Percentiles rank a stretch among this genome's conserved stretches.
phyloP scores from a whole-genome alignment of 768 basidiomycete genomes.

The Mycena floridula region DNA sequence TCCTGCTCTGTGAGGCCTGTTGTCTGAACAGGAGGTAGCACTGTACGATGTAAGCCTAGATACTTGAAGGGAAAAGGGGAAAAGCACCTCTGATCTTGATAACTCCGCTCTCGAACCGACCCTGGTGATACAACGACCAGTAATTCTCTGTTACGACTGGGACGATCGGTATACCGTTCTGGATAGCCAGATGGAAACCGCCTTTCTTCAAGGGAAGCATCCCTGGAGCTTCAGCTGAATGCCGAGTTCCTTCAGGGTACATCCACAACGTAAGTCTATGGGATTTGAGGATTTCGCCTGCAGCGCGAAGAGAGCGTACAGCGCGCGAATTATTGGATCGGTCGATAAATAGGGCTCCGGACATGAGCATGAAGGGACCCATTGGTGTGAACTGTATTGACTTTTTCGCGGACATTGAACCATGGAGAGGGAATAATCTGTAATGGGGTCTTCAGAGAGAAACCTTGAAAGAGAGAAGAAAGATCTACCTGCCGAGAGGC shows the following conservation, averaged over 20 bases:
- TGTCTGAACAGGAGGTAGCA: conserved; percentile 87
- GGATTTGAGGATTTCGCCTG: conserved; percentile 73
- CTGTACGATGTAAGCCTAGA: conserved; percentile 32
- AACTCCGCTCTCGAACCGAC: conserved; percentile 67
- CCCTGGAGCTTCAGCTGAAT: conserved; percentile 54
- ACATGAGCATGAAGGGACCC: conserved; percentile 86
- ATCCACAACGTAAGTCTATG: conserved; percentile 79
- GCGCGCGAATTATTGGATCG: conserved; percentile 75
- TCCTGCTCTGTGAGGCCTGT: conserved; percentile 64
- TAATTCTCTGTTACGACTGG: conserved; percentile 96
- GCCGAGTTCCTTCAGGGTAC: conserved; percentile 94
- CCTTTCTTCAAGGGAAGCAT: conserved; percentile 95
- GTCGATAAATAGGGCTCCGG: conserved; percentile 89
- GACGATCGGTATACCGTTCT: conserved; percentile 84
- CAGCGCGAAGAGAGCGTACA: conserved; percentile 66
- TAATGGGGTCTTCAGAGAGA: conserved; percentile 2
- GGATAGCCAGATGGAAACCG: conserved; percentile 92
- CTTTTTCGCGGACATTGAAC: conserved; percentile 91
- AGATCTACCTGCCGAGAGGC: conserved; percentile 66
- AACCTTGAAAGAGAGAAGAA: conserved; percentile 5
- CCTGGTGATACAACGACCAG: conserved; percentile 75
- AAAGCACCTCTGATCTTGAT: conserved; percentile 76
- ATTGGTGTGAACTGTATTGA: conserved; percentile 83
- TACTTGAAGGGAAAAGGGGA: conserved; percentile 3
- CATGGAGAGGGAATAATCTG: conserved; percentile 76